Percentiles rank a stretch among this genome's conserved stretches.
Conservation (phyloP, 1,284 basidiomycete species). For the Macrocystidia cucumis region DNA sequence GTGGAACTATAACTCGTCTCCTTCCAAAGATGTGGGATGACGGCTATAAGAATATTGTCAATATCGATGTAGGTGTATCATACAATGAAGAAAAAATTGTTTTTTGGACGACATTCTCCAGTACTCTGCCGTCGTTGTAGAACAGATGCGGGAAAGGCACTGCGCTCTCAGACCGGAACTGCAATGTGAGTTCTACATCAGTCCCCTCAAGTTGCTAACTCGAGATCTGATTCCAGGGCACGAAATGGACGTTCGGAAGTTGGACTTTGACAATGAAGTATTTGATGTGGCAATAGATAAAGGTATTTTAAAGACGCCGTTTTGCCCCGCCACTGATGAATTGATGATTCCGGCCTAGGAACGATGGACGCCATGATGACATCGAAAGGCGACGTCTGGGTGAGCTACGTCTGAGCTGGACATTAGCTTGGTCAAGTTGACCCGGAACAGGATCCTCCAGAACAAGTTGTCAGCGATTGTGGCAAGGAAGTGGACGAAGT, state of each 20-base stretch:
- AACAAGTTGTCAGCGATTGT: constrained; percentile 70
- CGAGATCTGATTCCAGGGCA: constrained; percentile 48
- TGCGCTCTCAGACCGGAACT: constrained; percentile 52
- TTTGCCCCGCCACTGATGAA: constrained; percentile 1
- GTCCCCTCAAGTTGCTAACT: not conserved
- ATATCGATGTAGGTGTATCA: constrained; percentile 61
- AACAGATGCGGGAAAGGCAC: constrained; percentile 72
- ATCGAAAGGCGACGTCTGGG: constrained; percentile 85
- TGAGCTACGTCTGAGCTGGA: constrained; percentile 24
- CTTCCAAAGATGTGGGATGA: constrained; percentile 78
- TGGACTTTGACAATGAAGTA: constrained; percentile 57
- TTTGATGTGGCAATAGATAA: constrained; percentile 92
- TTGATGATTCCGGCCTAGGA: constrained; percentile 22
- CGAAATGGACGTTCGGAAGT: constrained; percentile 80
- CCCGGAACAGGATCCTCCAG: constrained; percentile 65
- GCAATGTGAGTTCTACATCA: constrained; percentile 51
- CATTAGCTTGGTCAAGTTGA: constrained; percentile 22
- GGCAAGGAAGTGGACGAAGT: constrained; percentile 79
- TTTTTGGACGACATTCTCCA: constrained; percentile 18
- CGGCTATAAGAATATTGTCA: constrained; percentile 80
- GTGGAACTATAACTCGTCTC: no score
- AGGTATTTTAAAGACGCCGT: constrained; percentile 28
- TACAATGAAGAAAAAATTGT: not conserved
- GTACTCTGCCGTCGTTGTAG: constrained; percentile 79
- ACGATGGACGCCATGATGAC: constrained; percentile 97